Conservation (phyloP, 2,329 filamentous ascomycete genomes). For the Calonectria pseudoturangicola region DNA sequence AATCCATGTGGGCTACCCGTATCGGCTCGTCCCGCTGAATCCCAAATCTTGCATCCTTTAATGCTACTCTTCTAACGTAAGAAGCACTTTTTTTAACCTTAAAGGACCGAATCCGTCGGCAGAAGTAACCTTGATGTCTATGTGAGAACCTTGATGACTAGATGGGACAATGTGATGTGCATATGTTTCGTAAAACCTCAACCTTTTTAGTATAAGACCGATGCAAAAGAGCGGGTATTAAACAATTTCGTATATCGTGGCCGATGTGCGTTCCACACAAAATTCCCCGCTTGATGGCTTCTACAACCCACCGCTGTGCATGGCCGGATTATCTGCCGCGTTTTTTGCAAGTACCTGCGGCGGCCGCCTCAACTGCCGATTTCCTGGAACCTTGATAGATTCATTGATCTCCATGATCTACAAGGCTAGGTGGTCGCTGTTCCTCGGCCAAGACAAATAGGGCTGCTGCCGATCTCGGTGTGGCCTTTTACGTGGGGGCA, state of each 20-base stretch:
- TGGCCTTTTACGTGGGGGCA: background rate
- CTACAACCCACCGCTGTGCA: background rate
- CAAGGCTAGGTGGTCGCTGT: background rate
- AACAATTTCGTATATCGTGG: background rate
- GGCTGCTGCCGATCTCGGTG: background rate
- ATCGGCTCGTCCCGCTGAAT: background rate
- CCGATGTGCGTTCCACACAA: too few relatives aligned
- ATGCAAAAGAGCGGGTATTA: background rate
- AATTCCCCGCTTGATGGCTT: background rate
- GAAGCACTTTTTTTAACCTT: background rate
- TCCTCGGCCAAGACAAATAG: background rate
- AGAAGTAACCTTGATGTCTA: conserved; percentile 13
- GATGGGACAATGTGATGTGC: background rate
- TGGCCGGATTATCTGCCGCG: background rate
- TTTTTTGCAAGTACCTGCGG: background rate
- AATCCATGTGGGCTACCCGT: background rate
- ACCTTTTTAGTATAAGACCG: background rate
- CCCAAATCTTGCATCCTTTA: background rate
- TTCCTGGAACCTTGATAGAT: conserved; percentile 1
- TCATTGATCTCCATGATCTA: background rate
- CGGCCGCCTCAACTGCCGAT: background rate
- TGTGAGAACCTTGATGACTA: conserved; percentile 15
- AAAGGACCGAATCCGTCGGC: background rate
- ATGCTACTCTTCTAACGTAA: background rate
- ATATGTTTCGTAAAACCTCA: background rate